Percentiles rank a stretch among this genome's conserved stretches.
Conservation (phyloP, 2,329 filamentous ascomycete species). For the Plenodomus lindquistii region DNA sequence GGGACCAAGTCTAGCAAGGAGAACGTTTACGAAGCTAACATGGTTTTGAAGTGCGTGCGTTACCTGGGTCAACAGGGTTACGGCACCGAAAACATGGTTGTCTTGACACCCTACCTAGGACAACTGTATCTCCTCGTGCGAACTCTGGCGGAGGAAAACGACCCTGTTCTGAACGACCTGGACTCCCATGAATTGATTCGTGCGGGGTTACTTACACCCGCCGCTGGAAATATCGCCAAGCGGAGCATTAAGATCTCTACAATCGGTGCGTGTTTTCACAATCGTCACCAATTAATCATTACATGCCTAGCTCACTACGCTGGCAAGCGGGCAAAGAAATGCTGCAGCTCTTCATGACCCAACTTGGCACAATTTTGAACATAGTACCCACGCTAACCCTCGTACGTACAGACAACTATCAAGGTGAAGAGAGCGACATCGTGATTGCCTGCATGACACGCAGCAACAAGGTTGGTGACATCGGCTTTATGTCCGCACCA, state of each 20-base stretch:
- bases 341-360: background rate
- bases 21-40: slow-evolving; percentile 67
- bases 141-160: slow-evolving; percentile 59
- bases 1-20: slow-evolving; percentile 59
- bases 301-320: no score
- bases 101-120: slow-evolving; percentile 74
- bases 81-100: slow-evolving; percentile 64
- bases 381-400: background rate
- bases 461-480: slow-evolving; percentile 65
- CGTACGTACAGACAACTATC: slow-evolving; percentile 67
- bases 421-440: slow-evolving; percentile 76
- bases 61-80: slow-evolving; percentile 76
- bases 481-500: slow-evolving; percentile 70
- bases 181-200: slow-evolving; percentile 66
- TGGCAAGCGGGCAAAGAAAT: background rate
- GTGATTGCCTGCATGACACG: slow-evolving; percentile 70
- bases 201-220: slow-evolving; percentile 64
- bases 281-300: no score
- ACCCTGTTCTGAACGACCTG: slow-evolving; percentile 69
- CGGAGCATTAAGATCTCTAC: slow-evolving; percentile 65
- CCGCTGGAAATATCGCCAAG: slow-evolving; percentile 57
- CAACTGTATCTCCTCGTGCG: slow-evolving; percentile 64
- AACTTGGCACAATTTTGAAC: background rate
- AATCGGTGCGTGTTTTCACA: slow-evolving; percentile 67
- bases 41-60: slow-evolving; percentile 66